Evolutionary conservation across 495 filamentous ascomycete species (phyloP).

Genomic region (Aspergillus homomorphus): DNA sequence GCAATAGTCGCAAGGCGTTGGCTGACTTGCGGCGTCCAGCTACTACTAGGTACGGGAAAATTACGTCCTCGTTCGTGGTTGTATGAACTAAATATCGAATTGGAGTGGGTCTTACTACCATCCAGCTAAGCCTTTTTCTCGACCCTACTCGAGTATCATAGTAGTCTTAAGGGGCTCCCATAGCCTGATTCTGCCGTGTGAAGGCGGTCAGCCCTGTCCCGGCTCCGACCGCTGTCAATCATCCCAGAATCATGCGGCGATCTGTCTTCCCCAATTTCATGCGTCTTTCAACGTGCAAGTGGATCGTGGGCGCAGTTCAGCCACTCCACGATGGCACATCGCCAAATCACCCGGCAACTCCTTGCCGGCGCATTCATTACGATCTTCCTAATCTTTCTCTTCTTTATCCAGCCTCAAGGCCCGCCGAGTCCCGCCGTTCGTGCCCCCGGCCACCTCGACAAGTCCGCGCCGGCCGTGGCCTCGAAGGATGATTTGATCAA

Average conservation of each 20-base stretch:
- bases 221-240: not conserved
- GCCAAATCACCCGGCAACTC: conserved; percentile 42
- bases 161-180: too few relatives aligned
- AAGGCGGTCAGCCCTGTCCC: too few relatives aligned
- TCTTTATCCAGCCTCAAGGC: conserved; percentile 41
- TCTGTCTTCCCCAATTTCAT: not conserved
- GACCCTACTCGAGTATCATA: too few relatives aligned
- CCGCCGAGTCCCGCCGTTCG: conserved; percentile 42
- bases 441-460: conserved; percentile 42
- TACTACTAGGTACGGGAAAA: too few relatives aligned
- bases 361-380: conserved; percentile 34
- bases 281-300: not conserved
- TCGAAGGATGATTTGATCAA: conserved; percentile 51
- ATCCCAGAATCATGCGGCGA: not conserved
- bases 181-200: too few relatives aligned
- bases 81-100: too few relatives aligned
- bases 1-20: too few relatives aligned
- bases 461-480: conserved; percentile 22
- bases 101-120: too few relatives aligned
- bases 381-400: conserved; percentile 37
- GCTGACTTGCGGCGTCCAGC: too few relatives aligned
- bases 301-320: not conserved
- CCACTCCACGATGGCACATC: conserved; percentile 35
- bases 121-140: too few relatives aligned
- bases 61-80: too few relatives aligned